Evolutionary conservation across 179 eudicot species (phyloP).

Genomic region (Beta corolliflora): DNA sequence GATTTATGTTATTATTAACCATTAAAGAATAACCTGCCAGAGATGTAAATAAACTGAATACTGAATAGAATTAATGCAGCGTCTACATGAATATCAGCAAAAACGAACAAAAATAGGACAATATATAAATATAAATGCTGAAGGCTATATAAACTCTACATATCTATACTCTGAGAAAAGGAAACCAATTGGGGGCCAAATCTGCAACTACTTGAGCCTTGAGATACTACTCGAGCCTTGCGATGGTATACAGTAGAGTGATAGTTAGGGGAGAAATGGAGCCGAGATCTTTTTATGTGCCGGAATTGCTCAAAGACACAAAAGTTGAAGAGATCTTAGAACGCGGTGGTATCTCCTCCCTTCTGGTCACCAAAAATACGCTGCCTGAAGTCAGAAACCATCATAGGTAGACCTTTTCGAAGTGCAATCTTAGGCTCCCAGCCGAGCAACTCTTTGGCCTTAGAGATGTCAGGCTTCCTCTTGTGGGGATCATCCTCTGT

Average conservation of each 20-base stretch:
- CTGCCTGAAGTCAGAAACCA: constrained; percentile 68
- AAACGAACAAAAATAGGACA: constrained; percentile 14
- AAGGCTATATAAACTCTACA: constrained; percentile 38
- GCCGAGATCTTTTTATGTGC: constrained; percentile 12
- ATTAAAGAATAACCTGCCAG: not conserved
- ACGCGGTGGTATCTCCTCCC: constrained; percentile 33
- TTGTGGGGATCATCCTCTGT: constrained; percentile 76
- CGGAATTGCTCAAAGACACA: not conserved
- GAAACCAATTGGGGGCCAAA: constrained; percentile 16
- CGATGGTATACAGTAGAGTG: constrained; percentile 18
- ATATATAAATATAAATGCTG: constrained; percentile 28
- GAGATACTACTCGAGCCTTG: constrained; percentile 8
- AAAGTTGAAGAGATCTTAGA: constrained; percentile 1
- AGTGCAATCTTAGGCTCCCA: constrained; percentile 72
- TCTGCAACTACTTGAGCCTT: constrained; percentile 21
- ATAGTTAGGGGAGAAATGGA: not conserved
- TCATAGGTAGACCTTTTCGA: constrained; percentile 59
- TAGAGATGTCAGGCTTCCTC: constrained; percentile 66
- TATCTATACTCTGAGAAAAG: constrained; percentile 28
- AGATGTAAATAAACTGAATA: constrained; percentile 6
- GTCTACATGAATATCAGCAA: constrained; percentile 26
- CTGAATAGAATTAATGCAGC: constrained; percentile 21
- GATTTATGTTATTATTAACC: not conserved
- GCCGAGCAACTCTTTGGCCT: constrained; percentile 60
- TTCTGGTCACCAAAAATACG: constrained; percentile 67